Evolutionary conservation across 768 basidiomycete species (phyloP).

Genomic region (Boletellus ananiceps): DNA sequence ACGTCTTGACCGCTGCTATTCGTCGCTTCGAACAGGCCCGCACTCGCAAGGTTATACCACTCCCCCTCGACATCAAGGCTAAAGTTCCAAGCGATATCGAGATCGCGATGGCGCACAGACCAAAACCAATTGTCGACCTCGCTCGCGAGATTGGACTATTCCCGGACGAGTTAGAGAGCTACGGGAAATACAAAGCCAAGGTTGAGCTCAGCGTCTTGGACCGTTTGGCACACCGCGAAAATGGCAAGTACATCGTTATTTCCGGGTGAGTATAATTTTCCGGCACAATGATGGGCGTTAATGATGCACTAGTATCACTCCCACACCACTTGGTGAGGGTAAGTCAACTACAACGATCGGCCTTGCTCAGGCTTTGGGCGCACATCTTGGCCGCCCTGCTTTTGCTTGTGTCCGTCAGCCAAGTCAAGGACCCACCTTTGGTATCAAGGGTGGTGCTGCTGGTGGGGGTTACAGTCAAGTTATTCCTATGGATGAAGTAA

Average conservation of each 20-base stretch:
- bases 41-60: conserved; percentile 66
- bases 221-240: conserved; percentile 74
- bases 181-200: conserved; percentile 97
- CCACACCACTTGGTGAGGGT: conserved; percentile 95
- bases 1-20: conserved; percentile 82
- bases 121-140: conserved; percentile 81
- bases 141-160: conserved; percentile 86
- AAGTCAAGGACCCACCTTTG: conserved; percentile 97
- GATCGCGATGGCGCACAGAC: conserved; percentile 91
- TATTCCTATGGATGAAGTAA: conserved; percentile 97
- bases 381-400: conserved; percentile 85
- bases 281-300: neutral
- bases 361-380: conserved; percentile 92
- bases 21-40: conserved; percentile 71
- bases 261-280: conserved; percentile 57
- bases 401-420: conserved; percentile 98
- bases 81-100: conserved; percentile 96
- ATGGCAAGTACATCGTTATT: conserved; percentile 96
- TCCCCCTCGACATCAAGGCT: conserved; percentile 71
- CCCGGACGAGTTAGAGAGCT: conserved; percentile 84
- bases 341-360: conserved; percentile 98
- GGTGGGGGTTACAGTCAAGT: conserved; percentile 98
- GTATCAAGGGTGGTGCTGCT: conserved; percentile 98
- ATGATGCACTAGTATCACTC: conserved; percentile 65
- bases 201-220: conserved; percentile 87